Evolutionary conservation across 345 rosid genomes (phyloP), one percentile per base, ranked within the genome.

Genomic region (Eucalyptus microcorys): DNA sequence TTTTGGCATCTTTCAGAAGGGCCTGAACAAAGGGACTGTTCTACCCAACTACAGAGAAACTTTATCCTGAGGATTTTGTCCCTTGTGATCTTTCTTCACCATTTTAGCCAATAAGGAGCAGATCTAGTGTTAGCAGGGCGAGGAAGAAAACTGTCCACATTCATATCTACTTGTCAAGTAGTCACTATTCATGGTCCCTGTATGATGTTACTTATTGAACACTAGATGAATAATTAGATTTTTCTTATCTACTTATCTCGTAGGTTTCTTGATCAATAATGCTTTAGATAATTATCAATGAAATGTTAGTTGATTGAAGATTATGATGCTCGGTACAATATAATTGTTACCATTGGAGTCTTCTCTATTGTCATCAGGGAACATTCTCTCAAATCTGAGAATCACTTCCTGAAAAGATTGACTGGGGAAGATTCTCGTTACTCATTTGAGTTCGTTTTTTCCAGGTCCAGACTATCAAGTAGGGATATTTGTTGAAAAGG

Each of bases 401-500:
- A 68, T 68, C 80, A 68, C 42, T 68, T 68, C 45, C 81, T 71
- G 81, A 37, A 71, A 45, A 71, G 81, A 71, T 37, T 37, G 81
- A 34, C 81, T 21, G 26, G 26, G 81, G 81, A 49, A 34, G 45
- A 21, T 71, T 50, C 86, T 45, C 10, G 19, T 32, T 53, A 87
- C 42, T 21, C 71, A 68, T 48, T 68, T 89, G 86, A 81, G 53
- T 85, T 83, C 22, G 64, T 52, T 68, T 42, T 52, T 71, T 30
- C 45, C 81, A 94, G 95, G 93, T 94, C 89, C 93, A 91, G 89
- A 95, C 91, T 48, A 93, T 95, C 89, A 96, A 95, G 88, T 96
- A 94, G 87, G 99, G 99, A 57, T 97, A 97, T 94, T 95, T 97
- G 83, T 89, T 95, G 87, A 96, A 95, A 90, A 94, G 96, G 84